These are phyloP conservation scores for Dactylellina parvicollis DNA, from an alignment of 2,329 filamentous ascomycete species.

Conservation along the genomic window DNA sequence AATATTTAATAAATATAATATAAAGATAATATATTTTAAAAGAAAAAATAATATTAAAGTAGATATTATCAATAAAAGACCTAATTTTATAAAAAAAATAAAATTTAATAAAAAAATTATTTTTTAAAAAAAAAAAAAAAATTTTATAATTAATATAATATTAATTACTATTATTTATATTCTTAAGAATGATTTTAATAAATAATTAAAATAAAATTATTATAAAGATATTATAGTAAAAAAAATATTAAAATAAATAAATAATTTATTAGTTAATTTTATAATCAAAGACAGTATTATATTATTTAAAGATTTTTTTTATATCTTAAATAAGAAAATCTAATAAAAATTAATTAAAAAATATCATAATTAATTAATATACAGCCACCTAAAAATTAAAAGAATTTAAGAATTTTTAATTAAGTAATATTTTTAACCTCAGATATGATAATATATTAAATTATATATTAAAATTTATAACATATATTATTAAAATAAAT, in stretches of 20 bases:
- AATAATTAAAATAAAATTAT: slow-evolving; percentile 8
- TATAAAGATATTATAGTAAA: slow-evolving; percentile 2
- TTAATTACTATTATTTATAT: not conserved
- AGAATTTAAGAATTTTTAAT: too few species aligned
- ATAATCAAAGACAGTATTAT: not conserved
- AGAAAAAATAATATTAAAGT: not conserved
- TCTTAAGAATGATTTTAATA: slow-evolving; percentile 13
- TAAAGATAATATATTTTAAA: slow-evolving; percentile 6
- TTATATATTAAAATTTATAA: slow-evolving; percentile 16
- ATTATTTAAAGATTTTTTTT: slow-evolving; percentile 7
- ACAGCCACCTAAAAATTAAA: too few species aligned
- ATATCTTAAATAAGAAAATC: slow-evolving; percentile 20
- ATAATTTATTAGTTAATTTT: slow-evolving; percentile 1
- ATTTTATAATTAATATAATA: slow-evolving; percentile 33
- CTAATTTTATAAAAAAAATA: slow-evolving; percentile 21
- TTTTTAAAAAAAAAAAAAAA: slow-evolving; percentile 10
- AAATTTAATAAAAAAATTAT: slow-evolving; percentile 9
- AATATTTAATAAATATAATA: not conserved
- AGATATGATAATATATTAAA: slow-evolving; percentile 33
- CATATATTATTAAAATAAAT: slow-evolving; percentile 13
- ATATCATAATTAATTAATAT: slow-evolving; percentile 9
- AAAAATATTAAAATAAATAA: not conserved
- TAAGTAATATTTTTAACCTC: too few species aligned
- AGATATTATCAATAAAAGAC: not conserved
- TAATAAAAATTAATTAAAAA: slow-evolving; percentile 14